Evolutionary conservation across 2,329 filamentous ascomycete genomes (phyloP).

Genomic region (Trichophyton simii): DNA sequence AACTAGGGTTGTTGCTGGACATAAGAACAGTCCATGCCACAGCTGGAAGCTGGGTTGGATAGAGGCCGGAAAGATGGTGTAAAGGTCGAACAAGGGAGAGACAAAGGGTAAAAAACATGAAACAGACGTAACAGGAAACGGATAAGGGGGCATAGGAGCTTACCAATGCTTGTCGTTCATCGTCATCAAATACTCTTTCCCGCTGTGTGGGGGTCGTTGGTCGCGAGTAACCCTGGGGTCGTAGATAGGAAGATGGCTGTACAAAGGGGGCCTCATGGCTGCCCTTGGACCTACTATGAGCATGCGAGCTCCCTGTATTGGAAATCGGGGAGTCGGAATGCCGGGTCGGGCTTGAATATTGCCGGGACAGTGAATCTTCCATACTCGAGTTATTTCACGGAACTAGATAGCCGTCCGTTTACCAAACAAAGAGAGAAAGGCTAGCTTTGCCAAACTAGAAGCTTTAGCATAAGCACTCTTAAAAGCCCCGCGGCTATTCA

Average conservation of each 20-base stretch:
- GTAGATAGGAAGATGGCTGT: constrained; percentile 38
- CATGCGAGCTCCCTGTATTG: constrained; percentile 10
- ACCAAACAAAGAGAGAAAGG: neutral
- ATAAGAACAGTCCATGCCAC: neutral
- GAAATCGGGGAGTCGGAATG: constrained; percentile 8
- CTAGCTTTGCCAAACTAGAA: neutral
- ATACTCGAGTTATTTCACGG: constrained; percentile 15
- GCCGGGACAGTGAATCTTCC: constrained; percentile 18
- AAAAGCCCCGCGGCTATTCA: neutral
- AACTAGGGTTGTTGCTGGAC: neutral
- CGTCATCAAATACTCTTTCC: constrained; percentile 37
- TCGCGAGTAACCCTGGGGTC: constrained; percentile 27
- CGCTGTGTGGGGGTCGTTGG: constrained; percentile 30
- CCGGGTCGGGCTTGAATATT: constrained; percentile 11
- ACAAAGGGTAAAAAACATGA: neutral
- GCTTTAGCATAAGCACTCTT: neutral
- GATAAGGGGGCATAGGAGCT: constrained; percentile 16
- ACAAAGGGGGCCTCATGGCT: constrained; percentile 37
- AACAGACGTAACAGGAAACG: constrained; percentile 6
- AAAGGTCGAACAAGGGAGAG: neutral
- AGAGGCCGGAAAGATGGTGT: neutral
- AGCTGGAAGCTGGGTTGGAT: neutral
- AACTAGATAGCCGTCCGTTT: neutral
- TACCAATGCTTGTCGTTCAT: constrained; percentile 40
- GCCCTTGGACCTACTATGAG: constrained; percentile 10